Evolutionary conservation across 208 protist genomes (phyloP), one percentile per base, ranked within the genome.

Genomic region (Blechomonas ayalai): DNA sequence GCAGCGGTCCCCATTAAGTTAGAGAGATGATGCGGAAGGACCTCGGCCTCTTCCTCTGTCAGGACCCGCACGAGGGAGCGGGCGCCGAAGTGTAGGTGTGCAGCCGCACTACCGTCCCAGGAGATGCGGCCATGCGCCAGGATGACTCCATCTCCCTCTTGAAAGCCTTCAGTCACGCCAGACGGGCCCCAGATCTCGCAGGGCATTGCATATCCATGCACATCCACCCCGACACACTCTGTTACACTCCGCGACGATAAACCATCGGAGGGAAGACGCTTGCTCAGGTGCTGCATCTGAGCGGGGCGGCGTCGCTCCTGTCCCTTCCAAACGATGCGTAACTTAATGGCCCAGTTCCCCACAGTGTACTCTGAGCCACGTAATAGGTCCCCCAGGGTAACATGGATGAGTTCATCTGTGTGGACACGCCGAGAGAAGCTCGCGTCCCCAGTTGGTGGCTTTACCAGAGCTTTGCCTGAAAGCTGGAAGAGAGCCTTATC

Each of bases 241-340:
- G 59, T 45, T 22, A 55, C 31, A 40, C 52, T 69, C 1, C 65
- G 63, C 0, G 32, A 19, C 15, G 32, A 15, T 20, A 19, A 22
- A 15, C 15, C 41, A 36, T 6, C 23, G 13, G 12, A 10, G 25
- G 51, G 0, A 28, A 59, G 10, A 18, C 37, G 24, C 16, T 20
- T 7, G 26, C 23, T 15, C 3, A 20, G 16, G 8, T 13, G 16
- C 10, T 10, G 13, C 4, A 29, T 23, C 12, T 28, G 39, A 12
- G 8, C 16, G 41, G 26, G n/a, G 19, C 29, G 34, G 23, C 45
- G 36, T 5, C 60, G 35, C 28, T 53, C 44, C 15, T 49, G 65
- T 1, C 72, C 59, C 29, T 68, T 78, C 73, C 77, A 87, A 7
- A 82, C 49, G 12, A 91, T 61, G 3, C 82, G 74, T 23, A 73